phyloP scores from a whole-genome alignment of 441 rosid genomes.

The Brassica balearica region DNA sequence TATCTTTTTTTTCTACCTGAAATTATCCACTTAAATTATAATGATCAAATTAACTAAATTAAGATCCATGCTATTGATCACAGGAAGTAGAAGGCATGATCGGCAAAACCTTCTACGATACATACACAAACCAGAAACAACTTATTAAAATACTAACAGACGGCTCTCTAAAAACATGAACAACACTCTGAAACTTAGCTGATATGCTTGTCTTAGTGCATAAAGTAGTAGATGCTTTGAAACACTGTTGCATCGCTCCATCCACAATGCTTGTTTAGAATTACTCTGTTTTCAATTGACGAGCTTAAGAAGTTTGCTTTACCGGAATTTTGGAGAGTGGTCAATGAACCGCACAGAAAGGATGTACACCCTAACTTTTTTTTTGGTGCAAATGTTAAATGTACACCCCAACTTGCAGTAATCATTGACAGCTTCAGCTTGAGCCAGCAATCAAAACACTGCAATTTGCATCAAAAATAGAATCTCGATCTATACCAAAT shows the following conservation, averaged over 20 bases:
- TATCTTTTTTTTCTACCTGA: background rate
- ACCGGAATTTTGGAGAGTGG: too few relatives aligned
- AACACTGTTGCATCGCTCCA: background rate
- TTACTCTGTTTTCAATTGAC: background rate
- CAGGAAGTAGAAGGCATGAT: background rate
- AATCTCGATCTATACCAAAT: too few relatives aligned
- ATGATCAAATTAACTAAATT: background rate
- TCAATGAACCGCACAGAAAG: too few relatives aligned
- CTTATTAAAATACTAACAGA: background rate
- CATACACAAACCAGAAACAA: background rate
- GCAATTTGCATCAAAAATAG: too few relatives aligned
- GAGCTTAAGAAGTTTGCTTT: too few relatives aligned
- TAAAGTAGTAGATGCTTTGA: background rate
- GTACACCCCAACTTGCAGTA: too few relatives aligned
- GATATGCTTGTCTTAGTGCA: background rate
- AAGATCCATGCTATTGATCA: background rate
- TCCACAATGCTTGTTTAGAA: background rate
- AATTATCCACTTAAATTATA: too few relatives aligned
- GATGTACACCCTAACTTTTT: too few relatives aligned
- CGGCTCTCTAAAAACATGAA: background rate
- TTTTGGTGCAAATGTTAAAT: too few relatives aligned
- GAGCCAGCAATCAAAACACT: too few relatives aligned
- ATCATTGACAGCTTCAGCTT: too few relatives aligned
- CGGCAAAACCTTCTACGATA: background rate
- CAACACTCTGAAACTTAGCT: background rate